These are phyloP conservation scores for Sporothrix curviconia DNA, from an alignment of 2,329 filamentous ascomycete species.

Conservation along the genomic window DNA sequence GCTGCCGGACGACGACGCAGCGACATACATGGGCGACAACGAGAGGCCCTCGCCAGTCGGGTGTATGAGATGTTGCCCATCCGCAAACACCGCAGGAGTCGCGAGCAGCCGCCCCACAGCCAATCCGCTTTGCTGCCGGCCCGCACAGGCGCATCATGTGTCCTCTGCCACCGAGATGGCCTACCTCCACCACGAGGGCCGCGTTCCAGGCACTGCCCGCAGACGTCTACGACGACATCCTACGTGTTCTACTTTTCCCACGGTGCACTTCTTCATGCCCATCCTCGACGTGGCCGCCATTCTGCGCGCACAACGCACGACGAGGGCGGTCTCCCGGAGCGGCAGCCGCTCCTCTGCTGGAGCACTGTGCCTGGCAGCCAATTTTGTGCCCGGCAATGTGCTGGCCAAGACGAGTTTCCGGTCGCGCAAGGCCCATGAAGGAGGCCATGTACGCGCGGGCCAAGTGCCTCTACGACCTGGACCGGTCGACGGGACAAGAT, in stretches of 20 bases:
- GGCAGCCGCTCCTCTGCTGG: constrained; percentile 23
- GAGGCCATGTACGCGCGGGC: constrained; percentile 27
- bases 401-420: constrained; percentile 17
- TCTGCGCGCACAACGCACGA: constrained; percentile 10
- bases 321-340: constrained; percentile 6
- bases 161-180: not conserved
- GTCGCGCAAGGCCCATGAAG: constrained; percentile 31
- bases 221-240: not conserved
- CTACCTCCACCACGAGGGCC: not conserved
- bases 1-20: not conserved
- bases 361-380: constrained; percentile 28
- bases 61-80: not conserved
- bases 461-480: constrained; percentile 26
- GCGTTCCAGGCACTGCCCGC: not conserved
- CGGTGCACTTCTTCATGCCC: constrained; percentile 23
- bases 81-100: constrained; percentile 1
- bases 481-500: constrained; percentile 34
- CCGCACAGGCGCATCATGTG: no score
- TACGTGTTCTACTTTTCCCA: constrained; percentile 23
- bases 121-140: no score
- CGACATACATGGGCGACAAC: constrained; percentile 2
- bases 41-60: not conserved
- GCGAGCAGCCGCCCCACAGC: not conserved
- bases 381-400: constrained; percentile 10
- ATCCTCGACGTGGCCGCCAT: constrained; percentile 22